Evolutionary conservation across 1,284 basidiomycete genomes (phyloP), one percentile per base, ranked within the genome.

Genomic region (Crucibulum cyathiforme): DNA sequence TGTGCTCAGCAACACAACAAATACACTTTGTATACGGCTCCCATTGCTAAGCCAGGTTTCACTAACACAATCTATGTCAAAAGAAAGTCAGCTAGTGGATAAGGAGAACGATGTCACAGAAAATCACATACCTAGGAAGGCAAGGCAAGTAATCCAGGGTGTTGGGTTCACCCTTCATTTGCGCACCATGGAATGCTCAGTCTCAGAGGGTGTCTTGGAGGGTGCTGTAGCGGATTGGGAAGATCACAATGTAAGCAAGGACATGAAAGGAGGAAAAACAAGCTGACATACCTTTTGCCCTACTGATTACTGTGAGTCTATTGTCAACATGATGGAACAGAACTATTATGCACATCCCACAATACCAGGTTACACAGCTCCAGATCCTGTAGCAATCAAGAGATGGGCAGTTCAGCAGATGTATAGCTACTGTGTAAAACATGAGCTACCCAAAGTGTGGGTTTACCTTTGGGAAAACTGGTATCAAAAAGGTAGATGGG

Each of bases 391-490:
- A 52, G 19, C 41, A 39, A 65, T 63, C 31, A 61, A 60, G 59
- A 37, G 47, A 55, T 65, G 62, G 64, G 62, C 59, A 13, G 64
- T 65, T 57, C 49, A 58, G 54, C 62, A 50, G 10, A 63, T 63
- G 41, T 63, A 65, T 53, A 12, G 48, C 43, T 63, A 57, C 52
- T 65, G 61, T 36, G 39, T 35, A 36, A 55, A 56, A 10, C 24
- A 65, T 45, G 38, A 52, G 17, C 56, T 65, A 53, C 57, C 57
- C 12, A 56, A 65, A 49, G 47, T 65, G 46, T 65, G 61, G 61
- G 61, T 37, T 12, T 61, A 63, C 57, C 62, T 63, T 38, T 60
- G 61, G 61, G 61, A 62, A 43, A 62, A 62, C n/a, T 62, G 61
- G 61, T 62, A 62, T 36, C 48, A 56, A 4, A 34, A 19, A 36